Conservation (phyloP, 176 grass and related monocot genomes). For the Raddia distichophylla region DNA sequence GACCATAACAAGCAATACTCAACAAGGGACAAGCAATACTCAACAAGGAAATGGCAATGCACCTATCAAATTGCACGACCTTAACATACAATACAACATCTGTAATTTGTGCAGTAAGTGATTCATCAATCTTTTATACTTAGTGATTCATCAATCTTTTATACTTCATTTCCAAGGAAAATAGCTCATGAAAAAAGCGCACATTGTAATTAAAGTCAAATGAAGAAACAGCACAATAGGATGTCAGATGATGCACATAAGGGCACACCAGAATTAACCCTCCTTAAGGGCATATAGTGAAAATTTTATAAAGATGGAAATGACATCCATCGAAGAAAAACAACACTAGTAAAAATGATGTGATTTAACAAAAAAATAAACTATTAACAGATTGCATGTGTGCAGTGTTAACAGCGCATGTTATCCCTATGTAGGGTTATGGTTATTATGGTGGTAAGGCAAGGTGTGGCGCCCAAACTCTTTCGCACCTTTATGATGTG, state of each 20-base stretch:
- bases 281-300: neutral
- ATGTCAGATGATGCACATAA: neutral
- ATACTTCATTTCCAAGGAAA: neutral
- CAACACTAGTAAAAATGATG: neutral
- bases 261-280: neutral
- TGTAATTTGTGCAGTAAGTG: neutral
- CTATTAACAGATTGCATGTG: neutral
- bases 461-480: too few species aligned
- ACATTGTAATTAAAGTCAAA: neutral
- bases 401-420: constrained; percentile 1
- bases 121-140: neutral
- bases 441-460: too few species aligned
- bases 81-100: constrained; percentile 11
- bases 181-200: constrained; percentile 1
- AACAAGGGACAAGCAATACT: constrained; percentile 4
- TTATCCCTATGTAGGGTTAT: neutral
- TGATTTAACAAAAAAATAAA: constrained; percentile 11
- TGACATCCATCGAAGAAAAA: neutral
- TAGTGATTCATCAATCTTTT: neutral
- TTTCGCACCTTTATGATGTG: too few species aligned
- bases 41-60: neutral
- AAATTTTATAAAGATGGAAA: neutral
- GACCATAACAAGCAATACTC: neutral
- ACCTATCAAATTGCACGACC: neutral
- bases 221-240: neutral